Base-by-base conservation (phyloP, 495 filamentous ascomycete genomes). In the Jackrogersella minutella region DNA sequence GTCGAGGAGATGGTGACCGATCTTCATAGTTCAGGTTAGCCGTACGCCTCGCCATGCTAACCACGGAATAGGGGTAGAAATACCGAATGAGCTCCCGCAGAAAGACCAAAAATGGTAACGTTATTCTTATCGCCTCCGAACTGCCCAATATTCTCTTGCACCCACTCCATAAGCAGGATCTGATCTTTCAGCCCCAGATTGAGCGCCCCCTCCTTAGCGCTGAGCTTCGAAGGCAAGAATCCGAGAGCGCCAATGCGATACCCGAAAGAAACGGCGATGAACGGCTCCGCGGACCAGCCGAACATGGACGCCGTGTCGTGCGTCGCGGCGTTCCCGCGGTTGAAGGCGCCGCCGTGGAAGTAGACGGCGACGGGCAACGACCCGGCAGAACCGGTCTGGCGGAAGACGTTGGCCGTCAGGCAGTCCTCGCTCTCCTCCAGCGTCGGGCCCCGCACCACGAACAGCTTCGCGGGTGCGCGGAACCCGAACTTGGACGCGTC, bases 21-120 rank as follows among this genome's bases (percentile, higher is more conserved):
- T 44, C 40, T 44, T 44, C 1, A 19, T 21, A 9, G 19, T 22
- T 44, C 19, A 13, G 3, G 10, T 44, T 44, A 44, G 40, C 1
- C 3, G 26, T 30, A 3, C 26, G 26, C 26, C 7, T 3, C 26
- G 7, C 26, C 26, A 30, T 8, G 0, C 21, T 19, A 2, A 7
- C 14, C 17, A 41, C 2, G 16, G 26, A 41, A 41, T 41, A 44
- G 14, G 19, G 7, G 17, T 24, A 24, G 8, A 43, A 44, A 44
- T 44, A 44, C 40, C 17, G 40, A 44, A 44, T 44, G 40, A 44
- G 40, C 40, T 44, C 40, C 40, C 8, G 40, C 40, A 26, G 40
- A 44, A 9, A 44, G 40, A 3, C 40, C 40, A 24, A 44, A 44
- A 22, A 44, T 44, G 19, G 40, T 44, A 9, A 44, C 40, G 11